Evolutionary conservation across 2,329 filamentous ascomycete genomes (phyloP), one percentile per base, ranked within the genome.

Genomic region (Paraphaeosphaeria minitans): DNA sequence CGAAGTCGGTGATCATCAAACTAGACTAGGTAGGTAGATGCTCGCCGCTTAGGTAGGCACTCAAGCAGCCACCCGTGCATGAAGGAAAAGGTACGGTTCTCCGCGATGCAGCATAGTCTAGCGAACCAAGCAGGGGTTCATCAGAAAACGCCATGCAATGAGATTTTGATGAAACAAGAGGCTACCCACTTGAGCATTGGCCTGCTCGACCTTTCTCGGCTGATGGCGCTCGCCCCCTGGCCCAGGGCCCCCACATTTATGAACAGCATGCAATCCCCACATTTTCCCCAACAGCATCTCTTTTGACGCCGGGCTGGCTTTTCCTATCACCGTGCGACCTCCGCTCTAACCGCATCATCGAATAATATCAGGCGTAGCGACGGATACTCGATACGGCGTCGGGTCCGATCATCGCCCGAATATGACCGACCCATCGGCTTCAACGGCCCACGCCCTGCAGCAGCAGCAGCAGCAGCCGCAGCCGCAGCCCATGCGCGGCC

Each of bases 1-100:
- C 66, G 19, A 76, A 76, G 68, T 64, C 62, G 5, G 70, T 76
- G 2, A 42, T 71, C 53, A 73, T 76, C 57, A 72, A 72, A 63
- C 57, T 75, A 24, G 58, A 57, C 19, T 58, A 53, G n/a, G n/a
- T n/a, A n/a, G n/a, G n/a, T n/a, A n/a, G 49, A 24, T 37, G 48
- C 24, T n/a, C 24, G 16, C 19, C 24, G 21, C 4, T n/a, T 24
- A 12, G 19, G 3, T 43, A 10, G 7, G 19, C 2, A n/a, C 41
- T 22, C 19, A 43, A 22, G 41, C 41, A 19, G 9, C 10, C 19
- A 22, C 41, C 2, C 19, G 8, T 43, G 2, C 10, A 43, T 43
- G 10, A 21, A 13, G n/a, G 19, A 43, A 19, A 13, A 7, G 1
- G 19, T 22, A 9, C 3, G 13, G 16, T n/a, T 16, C 21, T 22